These are phyloP conservation scores for Trichocomaceae sp. DNA, from an alignment of 2,329 filamentous ascomycete species.

Conservation along the genomic window DNA sequence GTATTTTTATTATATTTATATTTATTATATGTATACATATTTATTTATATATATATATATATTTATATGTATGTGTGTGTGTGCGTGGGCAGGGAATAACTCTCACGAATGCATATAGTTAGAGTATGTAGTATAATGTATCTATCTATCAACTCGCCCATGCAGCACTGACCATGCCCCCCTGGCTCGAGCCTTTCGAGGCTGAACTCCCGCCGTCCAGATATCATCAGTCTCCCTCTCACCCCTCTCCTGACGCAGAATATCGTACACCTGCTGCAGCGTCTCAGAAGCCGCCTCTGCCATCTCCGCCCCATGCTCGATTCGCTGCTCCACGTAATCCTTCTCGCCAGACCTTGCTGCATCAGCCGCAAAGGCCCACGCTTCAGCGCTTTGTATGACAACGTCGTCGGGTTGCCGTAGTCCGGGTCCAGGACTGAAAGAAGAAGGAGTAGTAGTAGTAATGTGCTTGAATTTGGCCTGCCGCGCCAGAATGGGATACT, in stretches of 20 bases:
- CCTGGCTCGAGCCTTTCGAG: conserved; percentile 18
- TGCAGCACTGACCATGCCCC: conserved; percentile 35
- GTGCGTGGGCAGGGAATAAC: too few relatives aligned
- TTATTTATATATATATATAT: too few relatives aligned
- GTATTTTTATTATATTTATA: too few relatives aligned
- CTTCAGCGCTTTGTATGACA: conserved; percentile 29
- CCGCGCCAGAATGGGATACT: conserved; percentile 32
- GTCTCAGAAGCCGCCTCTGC: conserved; percentile 24
- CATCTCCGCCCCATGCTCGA: conserved; percentile 27
- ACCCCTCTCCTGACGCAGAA: conserved; percentile 30
- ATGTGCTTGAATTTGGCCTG: conserved; percentile 33
- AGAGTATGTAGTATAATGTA: too few relatives aligned
- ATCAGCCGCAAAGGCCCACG: conserved; percentile 36
- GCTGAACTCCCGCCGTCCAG: conserved; percentile 27
- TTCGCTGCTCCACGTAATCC: conserved; percentile 29
- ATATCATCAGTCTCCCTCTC: conserved; percentile 22
- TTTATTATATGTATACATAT: too few relatives aligned
- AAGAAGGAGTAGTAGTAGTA: conserved; percentile 21
- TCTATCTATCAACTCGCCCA: conserved; percentile 25
- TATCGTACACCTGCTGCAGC: conserved; percentile 27
- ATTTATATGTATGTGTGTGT: too few relatives aligned
- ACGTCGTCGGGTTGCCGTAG: conserved; percentile 21
- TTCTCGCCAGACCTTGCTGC: conserved; percentile 26
- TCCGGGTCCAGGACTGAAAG: conserved; percentile 11
- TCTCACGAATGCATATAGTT: too few relatives aligned